A percentile compares a stretch with the other conserved stretches of the same genome.
These are phyloP conservation scores for Paramyrothecium sp. DNA, from an alignment of 2,329 filamentous ascomycete genomes.

Conservation along the genomic window DNA sequence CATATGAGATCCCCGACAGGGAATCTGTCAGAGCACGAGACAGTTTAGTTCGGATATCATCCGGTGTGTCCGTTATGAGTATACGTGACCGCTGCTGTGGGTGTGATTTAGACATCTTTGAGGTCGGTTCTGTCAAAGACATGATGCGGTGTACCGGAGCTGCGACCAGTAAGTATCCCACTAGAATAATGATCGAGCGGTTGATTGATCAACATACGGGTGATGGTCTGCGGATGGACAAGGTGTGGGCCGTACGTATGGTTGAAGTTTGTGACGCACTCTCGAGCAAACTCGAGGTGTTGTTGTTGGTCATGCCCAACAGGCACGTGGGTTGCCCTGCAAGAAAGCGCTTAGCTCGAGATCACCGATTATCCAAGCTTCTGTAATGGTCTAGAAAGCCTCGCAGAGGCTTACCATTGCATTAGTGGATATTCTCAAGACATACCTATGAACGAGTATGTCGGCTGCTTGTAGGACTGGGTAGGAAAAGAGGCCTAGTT, in stretches of 20 bases:
- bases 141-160: slow-evolving; percentile 84
- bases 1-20: slow-evolving; percentile 64
- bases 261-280: slow-evolving; percentile 87
- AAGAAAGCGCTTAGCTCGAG: neutral
- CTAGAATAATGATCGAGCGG: neutral
- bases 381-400: slow-evolving; percentile 24
- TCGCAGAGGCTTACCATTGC: neutral
- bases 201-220: slow-evolving; percentile 49
- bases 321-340: slow-evolving; percentile 82
- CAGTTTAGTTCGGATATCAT: slow-evolving; percentile 68
- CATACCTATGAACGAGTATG: slow-evolving; percentile 77
- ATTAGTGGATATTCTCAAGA: neutral
- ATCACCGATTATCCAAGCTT: neutral
- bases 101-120: slow-evolving; percentile 96
- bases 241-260: slow-evolving; percentile 65
- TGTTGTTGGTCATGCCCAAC: slow-evolving; percentile 95
- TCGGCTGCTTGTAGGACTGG: slow-evolving; percentile 95
- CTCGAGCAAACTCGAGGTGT: slow-evolving; percentile 88
- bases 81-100: slow-evolving; percentile 72
- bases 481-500: slow-evolving; percentile 92
- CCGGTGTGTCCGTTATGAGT: slow-evolving; percentile 69
- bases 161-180: slow-evolving; percentile 24
- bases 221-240: slow-evolving; percentile 65
- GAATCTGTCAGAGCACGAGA: slow-evolving; percentile 76
- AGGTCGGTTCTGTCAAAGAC: slow-evolving; percentile 74